Evolutionary conservation across 495 filamentous ascomycete species (phyloP), one percentile per base, ranked within the genome.

Genomic region (Neurospora tetraspora): DNA sequence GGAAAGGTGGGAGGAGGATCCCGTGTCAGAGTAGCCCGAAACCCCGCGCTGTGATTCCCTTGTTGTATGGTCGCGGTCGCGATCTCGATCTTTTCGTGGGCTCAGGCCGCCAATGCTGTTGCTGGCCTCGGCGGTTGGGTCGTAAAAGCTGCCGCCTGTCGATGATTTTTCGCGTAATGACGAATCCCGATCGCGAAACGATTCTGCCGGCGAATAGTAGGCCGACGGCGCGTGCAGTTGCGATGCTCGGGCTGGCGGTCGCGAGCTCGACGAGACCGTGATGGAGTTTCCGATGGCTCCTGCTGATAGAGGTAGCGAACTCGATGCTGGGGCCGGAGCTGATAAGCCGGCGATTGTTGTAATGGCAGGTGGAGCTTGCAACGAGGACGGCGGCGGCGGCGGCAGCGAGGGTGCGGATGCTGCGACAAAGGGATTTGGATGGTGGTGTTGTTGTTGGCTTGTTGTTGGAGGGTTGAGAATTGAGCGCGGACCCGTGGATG

Each of bases 111-210:
- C 27, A 53, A 27, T 53, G 84, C 80, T 71, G 72, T 79, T 78
- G 69, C 81, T 81, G 18, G 83, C 83, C 73, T 88, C 87, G 20
- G 85, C 83, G 27, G 85, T 86, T 36, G 86, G 87, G 73, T 89
- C 87, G 80, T 89, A 89, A 77, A 87, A 88, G 76, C 82, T 83
- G 72, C 85, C 82, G 40, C 81, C 71, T 10, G 73, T 74, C 31
- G 81, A 31, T 65, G 53, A 74, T 75, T 86, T 86, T 68, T 87
- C 85, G 77, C 82, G 84, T 36, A 34, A 18, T 65, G 77, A 53
- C 36, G 70, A 10, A 9, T 81, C 76, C 18, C 78, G 81, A 69
- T 82, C 80, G 27, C 80, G 77, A 37, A 73, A 72, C 53, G 53
- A 65, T 34, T 65, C 53, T 7, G 78, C 80, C 18, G 76, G 36